A percentile compares a stretch with the other conserved stretches of the same genome.
phyloP scores from a whole-genome alignment of 805 yeast genomes.

The Yamadazyma scolyti region DNA sequence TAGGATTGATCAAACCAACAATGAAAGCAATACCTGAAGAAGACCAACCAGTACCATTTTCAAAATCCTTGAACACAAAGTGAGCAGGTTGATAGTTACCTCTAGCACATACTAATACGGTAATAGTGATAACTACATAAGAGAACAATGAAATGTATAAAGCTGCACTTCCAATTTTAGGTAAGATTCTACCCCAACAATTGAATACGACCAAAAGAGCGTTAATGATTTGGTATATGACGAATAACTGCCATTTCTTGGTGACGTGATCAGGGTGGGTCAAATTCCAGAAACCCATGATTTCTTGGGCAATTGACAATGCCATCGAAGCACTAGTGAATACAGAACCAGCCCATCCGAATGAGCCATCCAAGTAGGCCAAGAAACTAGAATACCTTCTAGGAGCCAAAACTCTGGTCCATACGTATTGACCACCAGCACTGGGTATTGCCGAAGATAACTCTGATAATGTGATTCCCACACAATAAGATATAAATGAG shows the following conservation, averaged over 20 bases:
- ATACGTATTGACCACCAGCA: conserved; percentile 43
- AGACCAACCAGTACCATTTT: conserved; percentile 60
- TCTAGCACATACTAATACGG: conserved; percentile 48
- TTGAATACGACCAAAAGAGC: conserved; percentile 43
- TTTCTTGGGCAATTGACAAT: conserved; percentile 26
- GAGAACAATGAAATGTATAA: conserved; percentile 52
- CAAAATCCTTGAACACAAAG: conserved; percentile 52
- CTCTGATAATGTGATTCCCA: conserved; percentile 37
- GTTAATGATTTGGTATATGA: conserved; percentile 45
- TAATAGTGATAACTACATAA: conserved; percentile 50
- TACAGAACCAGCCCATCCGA: conserved; percentile 42
- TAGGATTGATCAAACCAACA: conserved; percentile 68
- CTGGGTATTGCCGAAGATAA: conserved; percentile 37
- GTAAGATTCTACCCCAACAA: conserved; percentile 49
- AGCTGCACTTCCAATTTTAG: conserved; percentile 46
- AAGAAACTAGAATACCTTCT: conserved; percentile 32
- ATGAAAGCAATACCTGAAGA: conserved; percentile 58
- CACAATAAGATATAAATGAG: conserved; percentile 30
- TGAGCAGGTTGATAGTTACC: conserved; percentile 49
- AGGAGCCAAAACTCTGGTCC: conserved; percentile 40
- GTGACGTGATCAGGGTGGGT: conserved; percentile 29
- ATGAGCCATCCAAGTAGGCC: conserved; percentile 37
- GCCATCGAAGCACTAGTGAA: conserved; percentile 41
- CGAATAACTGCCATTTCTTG: conserved; percentile 52
- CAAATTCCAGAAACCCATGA: conserved; percentile 37